Conservation (phyloP, 805 yeast species). For the Cyberlindnera amylophila region DNA sequence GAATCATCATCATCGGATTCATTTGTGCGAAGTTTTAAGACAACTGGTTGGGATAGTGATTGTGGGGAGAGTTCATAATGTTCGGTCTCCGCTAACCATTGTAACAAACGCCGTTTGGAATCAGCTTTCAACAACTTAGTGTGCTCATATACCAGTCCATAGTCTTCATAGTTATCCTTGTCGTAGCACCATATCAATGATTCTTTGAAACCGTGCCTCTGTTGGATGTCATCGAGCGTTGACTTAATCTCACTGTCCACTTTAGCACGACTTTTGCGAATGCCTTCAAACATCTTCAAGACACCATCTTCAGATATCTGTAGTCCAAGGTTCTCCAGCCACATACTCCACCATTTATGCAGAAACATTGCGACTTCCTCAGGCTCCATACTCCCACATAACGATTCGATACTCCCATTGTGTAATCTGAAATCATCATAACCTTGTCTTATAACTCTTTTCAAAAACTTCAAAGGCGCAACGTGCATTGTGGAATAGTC, state of each 20-base stretch:
- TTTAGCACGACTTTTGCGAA: conserved; percentile 8
- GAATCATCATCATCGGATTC: conserved; percentile 21
- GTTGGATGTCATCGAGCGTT: conserved; percentile 10
- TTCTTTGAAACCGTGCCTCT: conserved; percentile 16
- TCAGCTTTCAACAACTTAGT: conserved; percentile 4
- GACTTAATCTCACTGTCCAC: conserved; percentile 26
- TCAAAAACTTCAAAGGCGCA: conserved; percentile 28
- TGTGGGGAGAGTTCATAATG: conserved; percentile 17
- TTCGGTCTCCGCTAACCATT: conserved; percentile 20
- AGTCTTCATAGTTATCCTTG: conserved; percentile 7
- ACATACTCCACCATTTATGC: conserved; percentile 35
- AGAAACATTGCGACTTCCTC: conserved; percentile 19
- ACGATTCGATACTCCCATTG: conserved; percentile 20
- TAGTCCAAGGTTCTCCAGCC: conserved; percentile 30
- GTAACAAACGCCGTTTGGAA: conserved; percentile 15
- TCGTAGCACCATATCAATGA: conserved; percentile 18
- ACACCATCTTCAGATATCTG: conserved; percentile 32
- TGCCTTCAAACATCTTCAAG: conserved; percentile 29
- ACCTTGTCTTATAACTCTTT: conserved; percentile 25
- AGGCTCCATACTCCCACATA: conserved; percentile 17
- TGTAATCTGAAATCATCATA: conserved; percentile 26
- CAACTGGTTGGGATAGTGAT: conserved; percentile 15
- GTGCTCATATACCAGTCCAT: conserved; percentile 24
- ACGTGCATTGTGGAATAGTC: conserved; percentile 10
- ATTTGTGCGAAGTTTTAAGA: conserved; percentile 25